Evolutionary conservation across 192 early-diverging fungal genomes (phyloP), one percentile per base, ranked within the genome.

Genomic region (Podochytrium sp.): DNA sequence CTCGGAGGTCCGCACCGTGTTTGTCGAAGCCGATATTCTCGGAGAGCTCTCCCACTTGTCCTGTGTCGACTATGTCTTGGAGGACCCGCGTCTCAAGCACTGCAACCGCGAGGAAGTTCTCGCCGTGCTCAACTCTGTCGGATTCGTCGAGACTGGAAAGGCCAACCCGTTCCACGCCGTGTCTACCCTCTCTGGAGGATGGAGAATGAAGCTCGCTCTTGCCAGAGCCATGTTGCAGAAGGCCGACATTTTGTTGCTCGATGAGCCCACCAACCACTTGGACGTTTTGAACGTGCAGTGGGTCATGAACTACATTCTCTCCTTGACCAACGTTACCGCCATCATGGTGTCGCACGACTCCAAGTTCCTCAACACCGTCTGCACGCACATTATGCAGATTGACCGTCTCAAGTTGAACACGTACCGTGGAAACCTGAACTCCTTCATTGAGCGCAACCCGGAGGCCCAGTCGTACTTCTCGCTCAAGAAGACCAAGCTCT

Each of bases 121-220:
- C 20, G 75, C 76, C 33, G 85, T 86, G 56, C 83, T 94, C 50
- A 75, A 77, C 58, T 78, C 80, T 42, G 86, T 91, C 75, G 91
- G 90, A 56, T 94, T 94, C 86, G 77, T 82, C 73, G 90, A 88
- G 47, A 76, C 83, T 53, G 82, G 89, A 71, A 84, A 83, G 63
- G 80, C 80, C 52, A 77, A 87, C 37, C 69, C 69, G n/a, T 60
- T 60, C 69, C 58, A 71, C 56, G 80, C 90, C 7, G 90, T 96
- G 75, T 86, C 86, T 41, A 75, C 78, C 5, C 89, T 94, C n/a
- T 91, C 90, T 73, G 92, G 92, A 83, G 92, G 92, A 76, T 94
- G 92, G 92, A 91, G 92, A 82, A 94, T 94, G 93, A 93, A 92
- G 90, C 82, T 93, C 55, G 91, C 88, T 82, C 87, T 94, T 78